Evolutionary conservation across 1,139 yeast species (phyloP).

Genomic region (Torulaspora globosa): DNA sequence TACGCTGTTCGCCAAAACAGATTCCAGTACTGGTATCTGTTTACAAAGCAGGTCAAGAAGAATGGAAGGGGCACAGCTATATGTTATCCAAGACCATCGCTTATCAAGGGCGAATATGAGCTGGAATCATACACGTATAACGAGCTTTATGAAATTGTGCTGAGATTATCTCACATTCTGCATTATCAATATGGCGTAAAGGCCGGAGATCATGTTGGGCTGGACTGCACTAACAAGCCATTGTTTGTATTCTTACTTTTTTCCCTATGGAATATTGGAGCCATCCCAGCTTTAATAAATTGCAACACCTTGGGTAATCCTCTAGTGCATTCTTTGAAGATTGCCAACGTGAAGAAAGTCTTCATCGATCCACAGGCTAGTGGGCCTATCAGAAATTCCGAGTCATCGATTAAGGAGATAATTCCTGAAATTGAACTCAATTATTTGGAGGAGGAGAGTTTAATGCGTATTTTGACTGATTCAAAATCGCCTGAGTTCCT

Average conservation of each 20-base stretch:
- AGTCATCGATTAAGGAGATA: constrained; percentile 43
- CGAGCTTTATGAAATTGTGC: constrained; percentile 61
- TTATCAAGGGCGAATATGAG: constrained; percentile 48
- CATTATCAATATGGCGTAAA: constrained; percentile 60
- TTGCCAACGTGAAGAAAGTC: constrained; percentile 60
- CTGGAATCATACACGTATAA: constrained; percentile 64
- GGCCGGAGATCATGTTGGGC: constrained; percentile 65
- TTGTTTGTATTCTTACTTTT: constrained; percentile 76
- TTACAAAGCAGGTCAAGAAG: constrained; percentile 49
- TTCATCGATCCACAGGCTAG: constrained; percentile 73
- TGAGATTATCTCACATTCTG: constrained; percentile 63
- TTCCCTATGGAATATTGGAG: constrained; percentile 89
- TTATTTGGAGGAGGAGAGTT: constrained; percentile 53
- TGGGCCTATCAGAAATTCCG: constrained; percentile 52
- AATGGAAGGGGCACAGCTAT: constrained; percentile 56
- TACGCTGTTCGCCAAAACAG: constrained; percentile 43
- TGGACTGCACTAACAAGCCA: constrained; percentile 81
- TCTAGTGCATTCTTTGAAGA: constrained; percentile 72
- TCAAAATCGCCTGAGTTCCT: constrained; percentile 50
- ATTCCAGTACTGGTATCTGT: constrained; percentile 64
- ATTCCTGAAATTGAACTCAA: constrained; percentile 44
- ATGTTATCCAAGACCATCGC: constrained; percentile 56
- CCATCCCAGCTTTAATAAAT: constrained; percentile 81
- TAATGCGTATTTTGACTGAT: constrained; percentile 44
- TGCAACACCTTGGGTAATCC: constrained; percentile 73